A percentile compares a stretch with the other conserved stretches of the same genome.
Conservation (phyloP, 805 yeast genomes). For the Ogataea methylovora region DNA sequence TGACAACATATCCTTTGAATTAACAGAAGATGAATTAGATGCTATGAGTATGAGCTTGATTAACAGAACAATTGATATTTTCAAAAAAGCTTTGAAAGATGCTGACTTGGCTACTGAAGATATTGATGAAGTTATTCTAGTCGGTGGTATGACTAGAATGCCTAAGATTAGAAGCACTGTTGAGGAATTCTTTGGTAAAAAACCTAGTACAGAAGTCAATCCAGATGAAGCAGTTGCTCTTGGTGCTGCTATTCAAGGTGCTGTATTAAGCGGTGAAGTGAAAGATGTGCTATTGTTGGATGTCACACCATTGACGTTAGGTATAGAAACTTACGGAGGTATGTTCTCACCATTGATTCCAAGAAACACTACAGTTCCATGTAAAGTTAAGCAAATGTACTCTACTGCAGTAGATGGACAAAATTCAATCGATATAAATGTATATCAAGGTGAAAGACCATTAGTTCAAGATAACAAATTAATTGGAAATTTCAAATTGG, state of each 20-base stretch:
- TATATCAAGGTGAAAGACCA: constrained; percentile 97
- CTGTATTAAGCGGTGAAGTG: constrained; percentile 91
- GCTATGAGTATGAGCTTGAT: constrained; percentile 46
- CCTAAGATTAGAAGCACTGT: constrained; percentile 80
- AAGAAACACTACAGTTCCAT: constrained; percentile 90
- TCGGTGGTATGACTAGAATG: constrained; percentile 92
- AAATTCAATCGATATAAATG: constrained; percentile 90
- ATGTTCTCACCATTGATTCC: constrained; percentile 83
- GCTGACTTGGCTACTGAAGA: constrained; percentile 61
- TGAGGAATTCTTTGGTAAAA: constrained; percentile 67
- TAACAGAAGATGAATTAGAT: constrained; percentile 47
- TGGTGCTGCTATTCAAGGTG: constrained; percentile 98
- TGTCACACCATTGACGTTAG: constrained; percentile 82
- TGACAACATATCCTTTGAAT: constrained; percentile 33
- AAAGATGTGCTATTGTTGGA: constrained; percentile 86
- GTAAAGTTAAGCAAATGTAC: constrained; percentile 88
- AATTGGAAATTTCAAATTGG: constrained; percentile 87
- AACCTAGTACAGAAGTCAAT: constrained; percentile 87
- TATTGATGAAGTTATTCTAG: constrained; percentile 74
- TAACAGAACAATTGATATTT: constrained; percentile 67
- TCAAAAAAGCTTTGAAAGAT: constrained; percentile 77
- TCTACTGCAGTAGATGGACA: constrained; percentile 95
- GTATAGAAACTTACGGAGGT: constrained; percentile 97
- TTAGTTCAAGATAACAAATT: constrained; percentile 91
- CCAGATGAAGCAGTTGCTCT: constrained; percentile 93